Conservation (phyloP, 352 stramenopile species). For the Thraustochytrium striatum region DNA sequence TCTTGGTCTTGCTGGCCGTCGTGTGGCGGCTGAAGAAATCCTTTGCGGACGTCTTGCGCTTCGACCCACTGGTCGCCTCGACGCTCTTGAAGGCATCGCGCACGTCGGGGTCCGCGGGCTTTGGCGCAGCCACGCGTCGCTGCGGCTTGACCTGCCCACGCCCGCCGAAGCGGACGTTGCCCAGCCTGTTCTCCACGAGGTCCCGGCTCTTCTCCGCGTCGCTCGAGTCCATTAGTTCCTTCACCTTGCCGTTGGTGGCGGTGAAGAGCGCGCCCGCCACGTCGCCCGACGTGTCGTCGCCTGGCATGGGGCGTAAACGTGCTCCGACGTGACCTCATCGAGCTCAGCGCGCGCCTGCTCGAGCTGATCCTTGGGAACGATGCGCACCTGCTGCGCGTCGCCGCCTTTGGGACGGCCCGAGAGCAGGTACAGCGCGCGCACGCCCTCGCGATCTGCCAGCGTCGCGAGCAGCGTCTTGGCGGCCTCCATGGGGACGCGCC, state of each 20-base stretch:
- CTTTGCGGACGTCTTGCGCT: background rate
- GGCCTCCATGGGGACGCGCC: background rate
- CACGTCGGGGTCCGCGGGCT: background rate
- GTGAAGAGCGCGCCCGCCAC: background rate
- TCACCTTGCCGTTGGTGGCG: background rate
- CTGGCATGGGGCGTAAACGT: slow-evolving; percentile 13
- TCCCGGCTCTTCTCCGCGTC: background rate
- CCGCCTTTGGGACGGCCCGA: background rate
- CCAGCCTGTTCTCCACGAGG: slow-evolving; percentile 21
- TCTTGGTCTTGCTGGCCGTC: background rate
- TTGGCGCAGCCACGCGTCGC: background rate
- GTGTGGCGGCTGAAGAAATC: background rate
- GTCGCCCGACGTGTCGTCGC: slow-evolving; percentile 12
- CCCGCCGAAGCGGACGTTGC: background rate
- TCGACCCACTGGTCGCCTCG: background rate
- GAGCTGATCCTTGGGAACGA: slow-evolving; percentile 11
- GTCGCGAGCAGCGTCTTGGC: background rate
- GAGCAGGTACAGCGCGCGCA: background rate
- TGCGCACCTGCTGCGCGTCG: background rate
- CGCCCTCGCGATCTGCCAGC: background rate
- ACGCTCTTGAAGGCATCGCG: slow-evolving; percentile 9
- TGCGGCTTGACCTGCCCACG: background rate
- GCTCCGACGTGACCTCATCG: background rate
- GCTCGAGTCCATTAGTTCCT: background rate
- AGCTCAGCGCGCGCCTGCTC: background rate